Evolutionary conservation across 2,329 filamentous ascomycete genomes (phyloP).

Genomic region (Coniochaeta pulveracea): DNA sequence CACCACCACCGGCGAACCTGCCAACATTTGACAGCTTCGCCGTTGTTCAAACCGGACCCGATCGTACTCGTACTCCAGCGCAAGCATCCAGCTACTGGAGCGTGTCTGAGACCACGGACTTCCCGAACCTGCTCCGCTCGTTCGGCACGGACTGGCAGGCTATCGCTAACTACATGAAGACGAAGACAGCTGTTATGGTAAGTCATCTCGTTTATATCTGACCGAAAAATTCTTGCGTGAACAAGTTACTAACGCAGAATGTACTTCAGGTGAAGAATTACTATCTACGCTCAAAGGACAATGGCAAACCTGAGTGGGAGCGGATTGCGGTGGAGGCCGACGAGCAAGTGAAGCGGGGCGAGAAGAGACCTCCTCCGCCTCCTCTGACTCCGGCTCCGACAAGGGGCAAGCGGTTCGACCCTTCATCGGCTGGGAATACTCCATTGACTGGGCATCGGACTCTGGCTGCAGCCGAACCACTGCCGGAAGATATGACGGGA

Average conservation of each 20-base stretch:
- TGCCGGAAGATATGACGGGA: conserved; percentile 32
- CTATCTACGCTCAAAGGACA: conserved; percentile 49
- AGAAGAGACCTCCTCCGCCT: conserved; percentile 49
- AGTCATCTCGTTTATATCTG: conserved; percentile 14
- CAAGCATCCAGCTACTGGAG: conserved; percentile 80
- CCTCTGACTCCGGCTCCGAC: conserved; percentile 38
- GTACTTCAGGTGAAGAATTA: conserved; percentile 53
- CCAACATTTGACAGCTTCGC: conserved; percentile 39
- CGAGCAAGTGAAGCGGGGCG: conserved; percentile 39
- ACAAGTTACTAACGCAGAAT: conserved; percentile 10
- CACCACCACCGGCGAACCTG: conserved; percentile 32
- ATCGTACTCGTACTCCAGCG: conserved; percentile 36
- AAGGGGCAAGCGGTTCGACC: conserved; percentile 42
- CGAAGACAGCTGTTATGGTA: conserved; percentile 82
- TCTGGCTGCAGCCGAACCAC: conserved; percentile 36
- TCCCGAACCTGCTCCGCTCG: conserved; percentile 57
- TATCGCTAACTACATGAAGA: conserved; percentile 70
- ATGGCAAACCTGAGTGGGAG: conserved; percentile 46
- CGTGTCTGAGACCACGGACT: conserved; percentile 69
- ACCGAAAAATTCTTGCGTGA: not conserved
- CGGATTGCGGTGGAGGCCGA: conserved; percentile 49
- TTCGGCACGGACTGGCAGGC: conserved; percentile 71
- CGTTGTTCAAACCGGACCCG: conserved; percentile 23
- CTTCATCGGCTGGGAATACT: conserved; percentile 24
- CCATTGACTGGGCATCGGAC: conserved; percentile 29